Evolutionary conservation across 495 filamentous ascomycete species (phyloP).

Genomic region (Elaphomyces granulatus): DNA sequence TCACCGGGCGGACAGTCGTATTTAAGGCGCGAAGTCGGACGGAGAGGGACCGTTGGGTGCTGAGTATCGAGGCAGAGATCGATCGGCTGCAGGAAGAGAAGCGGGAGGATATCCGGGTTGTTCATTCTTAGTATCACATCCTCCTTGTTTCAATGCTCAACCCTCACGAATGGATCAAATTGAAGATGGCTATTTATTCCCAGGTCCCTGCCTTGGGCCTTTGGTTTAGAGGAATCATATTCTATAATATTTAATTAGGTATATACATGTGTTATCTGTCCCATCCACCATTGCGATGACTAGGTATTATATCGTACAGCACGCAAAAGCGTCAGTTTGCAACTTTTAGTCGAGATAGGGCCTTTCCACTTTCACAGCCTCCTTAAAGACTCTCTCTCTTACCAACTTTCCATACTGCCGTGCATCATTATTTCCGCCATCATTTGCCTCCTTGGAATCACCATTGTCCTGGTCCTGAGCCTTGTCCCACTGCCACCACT

Average conservation of each 20-base stretch:
- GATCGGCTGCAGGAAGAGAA: constrained; percentile 45
- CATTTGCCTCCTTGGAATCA: too few species aligned
- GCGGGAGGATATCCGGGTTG: constrained; percentile 46
- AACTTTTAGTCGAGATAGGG: constrained; percentile 12
- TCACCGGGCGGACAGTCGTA: constrained; percentile 50
- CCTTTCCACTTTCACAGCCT: constrained; percentile 25
- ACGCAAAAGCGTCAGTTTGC: too few species aligned
- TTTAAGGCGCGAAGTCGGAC: constrained; percentile 57
- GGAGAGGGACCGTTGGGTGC: constrained; percentile 64
- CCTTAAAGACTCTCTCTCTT: constrained; percentile 27
- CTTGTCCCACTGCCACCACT: constrained; percentile 28
- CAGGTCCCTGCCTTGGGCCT: neutral
- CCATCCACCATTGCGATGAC: neutral
- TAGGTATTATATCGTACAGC: too few species aligned
- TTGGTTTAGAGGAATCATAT: neutral
- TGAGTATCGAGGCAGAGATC: constrained; percentile 60
- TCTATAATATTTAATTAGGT: constrained; percentile 1
- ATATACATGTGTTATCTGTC: constrained; percentile 1
- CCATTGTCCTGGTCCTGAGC: too few species aligned
- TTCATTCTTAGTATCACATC: constrained; percentile 17
- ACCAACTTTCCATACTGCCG: constrained; percentile 28
- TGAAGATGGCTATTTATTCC: constrained; percentile 1
- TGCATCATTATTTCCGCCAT: too few species aligned
- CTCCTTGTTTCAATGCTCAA: too few species aligned
- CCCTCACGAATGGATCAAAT: neutral